phyloP scores from a whole-genome alignment of 768 basidiomycete genomes.

The Tulasnella calospora region DNA sequence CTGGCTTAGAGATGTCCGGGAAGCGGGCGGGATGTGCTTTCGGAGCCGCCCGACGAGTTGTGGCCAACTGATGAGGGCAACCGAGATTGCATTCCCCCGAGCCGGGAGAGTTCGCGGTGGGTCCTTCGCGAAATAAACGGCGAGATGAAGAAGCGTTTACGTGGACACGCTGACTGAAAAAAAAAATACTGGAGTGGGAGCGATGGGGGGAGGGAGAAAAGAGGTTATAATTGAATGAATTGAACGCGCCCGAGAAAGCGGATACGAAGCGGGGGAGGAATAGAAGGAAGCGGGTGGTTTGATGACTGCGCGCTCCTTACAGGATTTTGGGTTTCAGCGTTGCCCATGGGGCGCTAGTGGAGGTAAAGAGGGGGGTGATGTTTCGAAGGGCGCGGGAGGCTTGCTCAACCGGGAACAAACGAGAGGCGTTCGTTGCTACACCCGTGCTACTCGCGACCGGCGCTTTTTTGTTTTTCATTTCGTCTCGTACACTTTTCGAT shows the following conservation, averaged over 20 bases:
- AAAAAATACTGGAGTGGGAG: background rate
- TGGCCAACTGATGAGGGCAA: background rate
- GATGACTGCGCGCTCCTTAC: background rate
- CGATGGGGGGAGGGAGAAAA: background rate
- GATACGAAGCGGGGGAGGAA: background rate
- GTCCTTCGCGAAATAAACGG: constrained; percentile 8
- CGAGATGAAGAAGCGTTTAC: background rate
- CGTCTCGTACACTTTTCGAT: background rate
- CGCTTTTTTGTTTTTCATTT: background rate
- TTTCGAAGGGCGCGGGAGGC: background rate
- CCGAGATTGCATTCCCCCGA: background rate
- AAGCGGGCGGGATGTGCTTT: background rate
- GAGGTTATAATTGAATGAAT: constrained; percentile 4
- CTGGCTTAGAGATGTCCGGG: background rate
- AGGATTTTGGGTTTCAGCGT: constrained; percentile 1
- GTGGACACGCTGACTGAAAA: background rate
- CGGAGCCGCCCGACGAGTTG: background rate
- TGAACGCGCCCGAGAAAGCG: background rate
- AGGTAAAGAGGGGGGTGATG: background rate
- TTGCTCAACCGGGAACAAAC: background rate
- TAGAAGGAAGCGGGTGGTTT: background rate
- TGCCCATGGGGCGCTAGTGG: constrained; percentile 1
- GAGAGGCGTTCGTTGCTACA: background rate
- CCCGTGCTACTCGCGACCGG: background rate
- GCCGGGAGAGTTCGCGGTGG: background rate